A percentile compares a stretch with the other conserved stretches of the same genome.
Evolutionary conservation across 2,329 filamentous ascomycete genomes (phyloP).

Genomic region (Pyrenochaeta sp.): DNA sequence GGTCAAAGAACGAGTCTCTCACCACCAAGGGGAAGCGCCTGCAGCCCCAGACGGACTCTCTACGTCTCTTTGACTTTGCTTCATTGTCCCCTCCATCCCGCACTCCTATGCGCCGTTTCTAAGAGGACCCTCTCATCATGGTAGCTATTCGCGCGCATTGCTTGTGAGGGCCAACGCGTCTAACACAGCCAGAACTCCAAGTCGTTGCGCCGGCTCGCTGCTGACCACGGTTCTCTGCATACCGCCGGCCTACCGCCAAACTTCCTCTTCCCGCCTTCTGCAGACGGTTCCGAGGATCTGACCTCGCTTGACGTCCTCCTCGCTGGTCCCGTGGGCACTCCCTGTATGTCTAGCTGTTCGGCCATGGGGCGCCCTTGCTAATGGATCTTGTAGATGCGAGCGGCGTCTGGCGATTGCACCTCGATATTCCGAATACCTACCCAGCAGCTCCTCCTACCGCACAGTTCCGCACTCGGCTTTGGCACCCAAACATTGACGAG

Average conservation of each 20-base stretch:
- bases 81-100: too few species aligned
- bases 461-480: slow-evolving; percentile 66
- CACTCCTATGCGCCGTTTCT: neutral
- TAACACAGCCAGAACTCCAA: slow-evolving; percentile 52
- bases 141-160: slow-evolving; percentile 10
- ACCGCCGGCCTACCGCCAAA: slow-evolving; percentile 65
- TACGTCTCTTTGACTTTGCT: too few species aligned
- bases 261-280: slow-evolving; percentile 62
- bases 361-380: neutral
- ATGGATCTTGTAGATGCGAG: slow-evolving; percentile 46
- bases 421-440: slow-evolving; percentile 67
- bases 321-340: slow-evolving; percentile 66
- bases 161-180: too few species aligned
- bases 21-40: too few species aligned
- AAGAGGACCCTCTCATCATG: slow-evolving; percentile 11
- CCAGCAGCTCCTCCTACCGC: slow-evolving; percentile 63
- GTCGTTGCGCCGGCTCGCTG: slow-evolving; percentile 64
- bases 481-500: slow-evolving; percentile 71
- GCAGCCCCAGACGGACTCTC: too few species aligned
- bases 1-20: too few species aligned
- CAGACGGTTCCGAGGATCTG: slow-evolving; percentile 58
- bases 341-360: slow-evolving; percentile 44
- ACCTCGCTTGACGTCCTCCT: slow-evolving; percentile 65
- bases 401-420: slow-evolving; percentile 66
- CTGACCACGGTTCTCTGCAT: slow-evolving; percentile 66